phyloP scores from a whole-genome alignment of 2,329 filamentous ascomycete genomes.

The Colletotrichum trifolii region DNA sequence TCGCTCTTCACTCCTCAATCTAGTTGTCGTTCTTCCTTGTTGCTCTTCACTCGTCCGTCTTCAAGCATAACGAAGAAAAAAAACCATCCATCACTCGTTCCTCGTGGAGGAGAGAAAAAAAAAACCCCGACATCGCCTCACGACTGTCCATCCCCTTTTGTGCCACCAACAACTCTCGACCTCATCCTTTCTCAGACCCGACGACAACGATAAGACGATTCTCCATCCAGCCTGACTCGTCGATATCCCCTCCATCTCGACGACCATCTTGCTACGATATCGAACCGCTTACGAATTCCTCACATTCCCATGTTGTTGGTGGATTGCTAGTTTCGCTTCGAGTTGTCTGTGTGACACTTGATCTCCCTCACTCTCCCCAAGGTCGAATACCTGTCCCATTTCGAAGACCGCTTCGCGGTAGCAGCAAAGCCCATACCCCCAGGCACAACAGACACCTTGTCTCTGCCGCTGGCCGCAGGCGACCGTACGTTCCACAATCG shows the following conservation, averaged over 20 bases:
- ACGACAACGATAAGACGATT: conserved; percentile 25
- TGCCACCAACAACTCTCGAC: conserved; percentile 5
- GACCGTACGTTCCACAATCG: conserved; percentile 60
- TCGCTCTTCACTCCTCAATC: conserved; percentile 36
- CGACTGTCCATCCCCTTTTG: conserved; percentile 26
- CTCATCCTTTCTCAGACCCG: conserved; percentile 9
- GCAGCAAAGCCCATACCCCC: conserved; percentile 54
- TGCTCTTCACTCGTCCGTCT: conserved; percentile 39
- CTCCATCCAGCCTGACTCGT: conserved; percentile 17
- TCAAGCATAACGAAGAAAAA: conserved; percentile 21
- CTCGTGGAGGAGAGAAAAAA: neutral
- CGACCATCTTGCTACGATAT: conserved; percentile 17
- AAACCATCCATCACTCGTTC: neutral
- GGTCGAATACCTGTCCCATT: conserved; percentile 35
- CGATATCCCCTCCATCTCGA: conserved; percentile 10
- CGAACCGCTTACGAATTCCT: conserved; percentile 31
- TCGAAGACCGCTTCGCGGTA: conserved; percentile 54
- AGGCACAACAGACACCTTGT: conserved; percentile 51
- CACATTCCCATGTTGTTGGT: conserved; percentile 46
- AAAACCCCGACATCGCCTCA: conserved; percentile 16
- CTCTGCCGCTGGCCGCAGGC: conserved; percentile 64
- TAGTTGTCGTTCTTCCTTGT: conserved; percentile 42
- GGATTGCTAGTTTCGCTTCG: conserved; percentile 44
- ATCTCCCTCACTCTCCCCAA: conserved; percentile 39
- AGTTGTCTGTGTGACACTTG: conserved; percentile 47